Base-by-base conservation (phyloP, 163 green algal genomes). In the Scenedesmus sp. region DNA sequence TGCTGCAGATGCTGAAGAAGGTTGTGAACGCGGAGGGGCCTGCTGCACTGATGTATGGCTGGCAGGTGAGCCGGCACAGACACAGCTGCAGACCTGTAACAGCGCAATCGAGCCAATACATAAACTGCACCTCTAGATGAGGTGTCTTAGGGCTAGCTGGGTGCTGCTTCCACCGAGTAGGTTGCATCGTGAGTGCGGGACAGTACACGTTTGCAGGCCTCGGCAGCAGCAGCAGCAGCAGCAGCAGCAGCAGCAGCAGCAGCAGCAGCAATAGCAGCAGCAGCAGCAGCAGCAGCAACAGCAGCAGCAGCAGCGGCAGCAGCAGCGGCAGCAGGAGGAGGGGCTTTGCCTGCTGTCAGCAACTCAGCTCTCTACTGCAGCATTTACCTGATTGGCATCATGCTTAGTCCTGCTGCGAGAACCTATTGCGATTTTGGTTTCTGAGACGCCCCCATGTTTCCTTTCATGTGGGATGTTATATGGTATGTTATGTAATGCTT, bases 1-100 rank as follows among this genome's bases (percentile, higher is more conserved):
- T 91, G 70, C 54, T 86, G 74, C 88, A 86, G 54, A 92, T 92
- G 88, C 20, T 57, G 6, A 23, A 7, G 34, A 54, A 66, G 20
- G 83, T 92, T 57, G 15, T 82, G 13, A 86, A 46, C 20, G 67
- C 77, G 26, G 88, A 92, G 20, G 88, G 88, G 9, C 66, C 57
- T 57, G 55, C 60, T 16, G 82, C 77, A 16, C 52, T 92, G 67
- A 84, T 83, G 77, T 70, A 13, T 9, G 88, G 88, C 2, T 92
- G 88, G 88, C 88, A 79, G 70, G 70, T 79, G 70, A 7, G 70
- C 4, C 34, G 34, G 34, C 34, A 46, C 34, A 46, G 34, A 46
- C 34, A 46, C 34, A 46, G 34, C 34, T 46, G 34, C 34, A 46
- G 34, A 46, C 34, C 34, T 46, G 34, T 46, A 46, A 46, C 34